These are phyloP conservation scores for Candida albicans DNA, from an alignment of 1,139 yeast species.

Conservation along the genomic window DNA sequence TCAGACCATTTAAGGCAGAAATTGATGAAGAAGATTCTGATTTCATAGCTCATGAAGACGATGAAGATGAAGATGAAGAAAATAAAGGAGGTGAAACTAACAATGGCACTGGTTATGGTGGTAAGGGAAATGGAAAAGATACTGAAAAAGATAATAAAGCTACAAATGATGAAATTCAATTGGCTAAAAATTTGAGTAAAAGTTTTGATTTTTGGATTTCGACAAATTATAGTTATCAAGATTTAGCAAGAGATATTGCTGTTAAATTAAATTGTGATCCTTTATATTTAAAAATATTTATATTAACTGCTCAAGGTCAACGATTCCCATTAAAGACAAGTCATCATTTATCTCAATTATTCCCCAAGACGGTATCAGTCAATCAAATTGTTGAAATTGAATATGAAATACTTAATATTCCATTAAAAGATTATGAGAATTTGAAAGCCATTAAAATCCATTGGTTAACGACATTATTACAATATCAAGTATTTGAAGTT, in stretches of 20 bases:
- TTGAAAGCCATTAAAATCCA: slow-evolving; percentile 62
- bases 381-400: slow-evolving; percentile 53
- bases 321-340: slow-evolving; percentile 49
- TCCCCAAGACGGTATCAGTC: slow-evolving; percentile 50
- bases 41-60: slow-evolving; percentile 27
- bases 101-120: slow-evolving; percentile 43
- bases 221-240: slow-evolving; percentile 55
- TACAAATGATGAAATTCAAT: slow-evolving; percentile 17
- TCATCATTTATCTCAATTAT: slow-evolving; percentile 42
- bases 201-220: slow-evolving; percentile 71
- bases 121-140: slow-evolving; percentile 20
- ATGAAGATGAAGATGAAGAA: slow-evolving; percentile 16
- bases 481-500: slow-evolving; percentile 68
- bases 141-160: slow-evolving; percentile 8
- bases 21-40: slow-evolving; percentile 53
- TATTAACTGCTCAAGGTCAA: slow-evolving; percentile 55
- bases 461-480: slow-evolving; percentile 64
- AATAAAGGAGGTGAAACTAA: slow-evolving; percentile 1
- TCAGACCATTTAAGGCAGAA: slow-evolving; percentile 48
- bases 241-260: slow-evolving; percentile 62
- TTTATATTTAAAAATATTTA: slow-evolving; percentile 62
- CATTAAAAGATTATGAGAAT: slow-evolving; percentile 74
- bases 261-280: slow-evolving; percentile 55
- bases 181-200: slow-evolving; percentile 20
- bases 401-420: slow-evolving; percentile 75